phyloP scores from a whole-genome alignment of 2,329 filamentous ascomycete species.

The Neonectria hederae region DNA sequence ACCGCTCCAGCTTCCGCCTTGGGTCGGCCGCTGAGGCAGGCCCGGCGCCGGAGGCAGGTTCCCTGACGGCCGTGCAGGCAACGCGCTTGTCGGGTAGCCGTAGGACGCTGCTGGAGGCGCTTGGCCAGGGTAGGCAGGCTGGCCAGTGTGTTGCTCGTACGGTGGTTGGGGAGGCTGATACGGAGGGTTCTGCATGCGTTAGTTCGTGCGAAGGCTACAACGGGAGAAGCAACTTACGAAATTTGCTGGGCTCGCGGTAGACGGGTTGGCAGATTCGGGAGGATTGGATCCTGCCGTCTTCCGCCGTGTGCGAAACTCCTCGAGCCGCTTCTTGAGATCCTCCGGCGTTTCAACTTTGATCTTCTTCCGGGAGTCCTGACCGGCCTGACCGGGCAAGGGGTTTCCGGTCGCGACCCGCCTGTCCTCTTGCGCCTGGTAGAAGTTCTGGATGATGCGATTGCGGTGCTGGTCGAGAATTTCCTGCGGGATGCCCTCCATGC shows the following conservation, averaged over 20 bases:
- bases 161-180: conserved; percentile 43
- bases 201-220: conserved; percentile 19
- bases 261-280: conserved; percentile 47
- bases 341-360: conserved; percentile 77
- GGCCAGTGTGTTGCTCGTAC: conserved; percentile 35
- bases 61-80: conserved; percentile 58
- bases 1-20: conserved; percentile 44
- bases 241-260: conserved; percentile 59
- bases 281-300: conserved; percentile 65
- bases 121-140: conserved; percentile 39
- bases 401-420: conserved; percentile 86
- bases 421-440: conserved; percentile 86
- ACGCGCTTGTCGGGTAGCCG: conserved; percentile 52
- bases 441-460: conserved; percentile 85
- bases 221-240: conserved; percentile 62
- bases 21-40: conserved; percentile 56
- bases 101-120: conserved; percentile 39
- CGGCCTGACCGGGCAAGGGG: conserved; percentile 72
- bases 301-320: conserved; percentile 77
- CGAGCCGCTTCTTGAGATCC: conserved; percentile 82
- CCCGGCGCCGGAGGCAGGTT: conserved; percentile 50
- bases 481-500: conserved; percentile 95
- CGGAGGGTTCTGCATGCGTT: conserved; percentile 48
- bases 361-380: conserved; percentile 75
- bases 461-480: conserved; percentile 85